Evolutionary conservation across 495 filamentous ascomycete species (phyloP).

Genomic region (Clohesyomyces aquaticus): DNA sequence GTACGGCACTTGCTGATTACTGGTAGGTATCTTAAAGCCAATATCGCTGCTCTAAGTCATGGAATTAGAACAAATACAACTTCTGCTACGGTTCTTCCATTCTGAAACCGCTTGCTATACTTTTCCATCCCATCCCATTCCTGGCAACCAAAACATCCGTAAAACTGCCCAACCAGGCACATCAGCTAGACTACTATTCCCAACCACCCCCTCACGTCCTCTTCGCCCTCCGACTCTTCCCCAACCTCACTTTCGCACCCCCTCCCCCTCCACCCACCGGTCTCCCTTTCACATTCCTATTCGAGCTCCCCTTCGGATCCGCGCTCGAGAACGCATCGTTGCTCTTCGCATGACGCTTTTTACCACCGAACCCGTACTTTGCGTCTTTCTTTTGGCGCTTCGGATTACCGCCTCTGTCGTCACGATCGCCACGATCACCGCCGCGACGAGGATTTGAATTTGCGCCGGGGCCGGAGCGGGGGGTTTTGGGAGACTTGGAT

Average conservation of each 20-base stretch:
- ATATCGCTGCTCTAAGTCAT: no score
- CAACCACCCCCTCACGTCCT: slow-evolving; percentile 11
- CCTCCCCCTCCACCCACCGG: slow-evolving; percentile 45
- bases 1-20: no score
- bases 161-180: no score
- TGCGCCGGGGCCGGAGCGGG: not conserved
- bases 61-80: no score
- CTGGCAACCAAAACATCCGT: no score
- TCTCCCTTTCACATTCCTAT: slow-evolving; percentile 79
- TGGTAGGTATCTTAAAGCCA: no score
- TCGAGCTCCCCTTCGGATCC: slow-evolving; percentile 77
- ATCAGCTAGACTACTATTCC: not conserved
- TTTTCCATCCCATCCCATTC: no score
- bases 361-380: slow-evolving; percentile 93
- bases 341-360: slow-evolving; percentile 87
- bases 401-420: slow-evolving; percentile 52
- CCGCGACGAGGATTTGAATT: slow-evolving; percentile 6
- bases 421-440: slow-evolving; percentile 14
- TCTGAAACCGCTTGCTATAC: no score
- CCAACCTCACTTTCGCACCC: slow-evolving; percentile 58
- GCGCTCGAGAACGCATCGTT: slow-evolving; percentile 77
- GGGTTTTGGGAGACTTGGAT: not conserved
- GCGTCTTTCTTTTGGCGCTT: slow-evolving; percentile 92
- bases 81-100: no score
- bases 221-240: slow-evolving; percentile 66